Evolutionary conservation across 495 filamentous ascomycete species (phyloP), one percentile per base, ranked within the genome.

Genomic region (Chaetomium fimeti): DNA sequence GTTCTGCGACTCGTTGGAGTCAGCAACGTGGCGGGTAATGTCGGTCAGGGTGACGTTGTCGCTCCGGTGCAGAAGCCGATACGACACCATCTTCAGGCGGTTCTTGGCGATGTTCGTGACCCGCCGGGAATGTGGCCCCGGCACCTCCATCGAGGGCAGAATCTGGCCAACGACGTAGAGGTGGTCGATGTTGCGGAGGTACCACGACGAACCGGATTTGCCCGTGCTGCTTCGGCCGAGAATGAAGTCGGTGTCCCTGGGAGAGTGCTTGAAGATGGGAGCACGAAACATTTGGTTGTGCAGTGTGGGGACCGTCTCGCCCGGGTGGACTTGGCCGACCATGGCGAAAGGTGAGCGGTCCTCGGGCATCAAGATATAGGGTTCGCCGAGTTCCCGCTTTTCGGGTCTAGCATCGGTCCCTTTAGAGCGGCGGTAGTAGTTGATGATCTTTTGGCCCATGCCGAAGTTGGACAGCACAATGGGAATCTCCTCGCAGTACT

Each of bases 231-330:
- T 93, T 48, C 90, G 84, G 6, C 91, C 82, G 2, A 98, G 84
- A n/a, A 99, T 74, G 72, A 97, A 98, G 71, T 98, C 95, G 24
- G 87, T 93, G 16, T 75, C 70, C 67, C 89, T 91, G 3, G 90
- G 74, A 24, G 87, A 81, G 66, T 99, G 94, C 67, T 88, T 89
- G 79, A 96, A 99, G 24, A 99, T 83, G 6, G 94, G 94, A 5
- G 95, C 92, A 25, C 93, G 86, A 73, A 90, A 97, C 92, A 99
- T 96, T 28, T 88, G 83, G 72, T 99, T 99, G 68, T 96, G 92
- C 11, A 99, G 79, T 3, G 94, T 91, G 1, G 93, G 92, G 0
- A 92, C 89, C 0, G 87, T 88, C 76, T 97, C 88, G 24, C 95
- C 95, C 0, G 92, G 88, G 60, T 95, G 90, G 6, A 98, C 91